Percentiles rank a stretch among this genome's conserved stretches.
Evolutionary conservation across 31 red algal genomes (phyloP).

Genomic region (Bonnemaisonia californica): DNA sequence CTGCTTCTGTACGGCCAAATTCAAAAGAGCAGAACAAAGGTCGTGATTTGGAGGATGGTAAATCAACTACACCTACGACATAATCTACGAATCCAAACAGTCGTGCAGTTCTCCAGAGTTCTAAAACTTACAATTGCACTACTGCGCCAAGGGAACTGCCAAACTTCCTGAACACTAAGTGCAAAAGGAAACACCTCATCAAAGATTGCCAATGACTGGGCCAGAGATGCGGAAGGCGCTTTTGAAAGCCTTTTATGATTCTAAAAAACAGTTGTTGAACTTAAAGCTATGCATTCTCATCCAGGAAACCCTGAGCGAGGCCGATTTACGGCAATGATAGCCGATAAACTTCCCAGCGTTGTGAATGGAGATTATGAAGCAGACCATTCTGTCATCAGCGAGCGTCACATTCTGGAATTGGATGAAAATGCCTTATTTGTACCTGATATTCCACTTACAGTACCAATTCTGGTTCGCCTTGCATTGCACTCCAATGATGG

Average conservation of each 20-base stretch:
- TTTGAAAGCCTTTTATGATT: background rate
- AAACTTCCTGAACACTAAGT: background rate
- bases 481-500: background rate
- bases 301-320: background rate
- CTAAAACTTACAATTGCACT: background rate
- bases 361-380: constrained; percentile 7
- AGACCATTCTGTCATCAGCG: background rate
- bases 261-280: constrained; percentile 2
- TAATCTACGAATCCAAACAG: background rate
- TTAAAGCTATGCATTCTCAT: background rate
- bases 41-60: background rate
- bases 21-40: no score
- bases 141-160: background rate
- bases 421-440: background rate
- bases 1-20: no score
- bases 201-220: background rate
- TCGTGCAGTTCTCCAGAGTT: background rate
- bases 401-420: background rate
- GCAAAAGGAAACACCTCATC: background rate
- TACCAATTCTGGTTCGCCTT: background rate
- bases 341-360: background rate
- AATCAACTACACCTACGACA: background rate
- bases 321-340: background rate
- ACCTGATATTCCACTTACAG: background rate
- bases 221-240: background rate